phyloP scores from a whole-genome alignment of 495 filamentous ascomycete species.

The Pyrenula aspistea region DNA sequence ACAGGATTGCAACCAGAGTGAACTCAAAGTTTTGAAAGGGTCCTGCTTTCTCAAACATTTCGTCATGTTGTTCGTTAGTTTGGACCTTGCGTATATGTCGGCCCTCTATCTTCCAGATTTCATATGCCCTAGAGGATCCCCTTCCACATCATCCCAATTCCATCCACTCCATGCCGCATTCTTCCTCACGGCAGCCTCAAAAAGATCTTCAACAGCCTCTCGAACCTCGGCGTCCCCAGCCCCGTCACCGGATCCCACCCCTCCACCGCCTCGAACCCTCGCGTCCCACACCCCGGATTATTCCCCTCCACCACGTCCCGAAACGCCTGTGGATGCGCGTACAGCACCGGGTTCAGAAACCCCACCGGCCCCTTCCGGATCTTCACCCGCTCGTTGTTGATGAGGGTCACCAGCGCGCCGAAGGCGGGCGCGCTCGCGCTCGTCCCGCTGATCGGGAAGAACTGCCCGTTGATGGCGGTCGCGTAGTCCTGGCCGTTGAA shows the following conservation, averaged over 20 bases:
- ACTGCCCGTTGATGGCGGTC: constrained; percentile 26
- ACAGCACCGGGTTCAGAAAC: constrained; percentile 51
- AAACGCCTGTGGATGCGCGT: constrained; percentile 46
- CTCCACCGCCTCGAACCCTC: constrained; percentile 37
- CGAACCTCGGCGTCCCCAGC: constrained; percentile 44
- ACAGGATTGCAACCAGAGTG: too few species aligned
- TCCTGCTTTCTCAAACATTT: too few species aligned
- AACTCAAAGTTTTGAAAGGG: too few species aligned
- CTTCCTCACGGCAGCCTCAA: constrained; percentile 10
- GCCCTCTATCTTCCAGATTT: too few species aligned
- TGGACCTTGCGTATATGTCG: too few species aligned
- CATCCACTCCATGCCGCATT: too few species aligned
- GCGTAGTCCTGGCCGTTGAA: constrained; percentile 46
- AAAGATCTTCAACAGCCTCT: constrained; percentile 33
- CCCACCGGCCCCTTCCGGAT: constrained; percentile 44
- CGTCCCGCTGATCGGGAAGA: constrained; percentile 39
- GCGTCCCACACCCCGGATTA: constrained; percentile 45
- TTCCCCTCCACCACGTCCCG: constrained; percentile 49
- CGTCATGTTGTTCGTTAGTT: too few species aligned
- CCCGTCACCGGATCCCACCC: constrained; percentile 59
- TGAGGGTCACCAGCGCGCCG: constrained; percentile 42
- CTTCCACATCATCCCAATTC: too few species aligned
- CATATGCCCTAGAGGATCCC: too few species aligned
- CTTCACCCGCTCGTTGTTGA: constrained; percentile 50
- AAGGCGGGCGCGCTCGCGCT: constrained; percentile 46